Evolutionary conservation across 2,329 filamentous ascomycete genomes (phyloP), one percentile per base, ranked within the genome.

Genomic region (Thermochaetoides dissita): DNA sequence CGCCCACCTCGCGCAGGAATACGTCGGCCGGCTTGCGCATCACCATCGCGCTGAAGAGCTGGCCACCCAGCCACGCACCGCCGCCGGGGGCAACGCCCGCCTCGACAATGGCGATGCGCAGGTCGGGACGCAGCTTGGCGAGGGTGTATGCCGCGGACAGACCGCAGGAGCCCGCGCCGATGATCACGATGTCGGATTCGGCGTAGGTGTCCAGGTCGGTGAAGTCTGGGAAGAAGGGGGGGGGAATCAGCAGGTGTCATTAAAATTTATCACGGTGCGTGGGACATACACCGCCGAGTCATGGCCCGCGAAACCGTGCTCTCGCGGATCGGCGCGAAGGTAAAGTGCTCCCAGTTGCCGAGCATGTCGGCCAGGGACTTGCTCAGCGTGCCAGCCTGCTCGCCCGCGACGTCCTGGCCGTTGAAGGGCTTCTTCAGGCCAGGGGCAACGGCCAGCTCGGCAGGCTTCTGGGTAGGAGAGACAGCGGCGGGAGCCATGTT

Each of bases 41-140:
- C 38, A 94, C 74, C 87, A 94, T 94, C 57, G 87, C 87, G 47
- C 79, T 84, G 76, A 95, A 94, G 44, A 94, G 82, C 68, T 94
- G 88, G 11, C 87, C 87, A 44, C 88, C 88, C 37, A 94, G 77
- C 87, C 87, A 94, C 47, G 86, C 87, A 55, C 87, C 87, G 50
- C 87, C 87, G 46, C 84, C 84, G 40, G 87, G 88, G 40, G 84
- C 81, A 37, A 94, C 87, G 38, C 81, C 81, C 35, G 87, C 84
- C 67, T 94, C 87, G 53, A 94, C 74, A 58, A 94, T 83, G 58
- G 86, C 84, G 60, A 94, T 93, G 70, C 86, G 87, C 55, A 94
- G 72, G 64, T 94, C 86, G 3, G 87, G 87, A 35, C 87, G 84
- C 58, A 81, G 74, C 62, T 80, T 86, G 52, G 79, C 86, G 37